Conservation (phyloP, 2,329 filamentous ascomycete species). For the Coniochaeta sp. region DNA sequence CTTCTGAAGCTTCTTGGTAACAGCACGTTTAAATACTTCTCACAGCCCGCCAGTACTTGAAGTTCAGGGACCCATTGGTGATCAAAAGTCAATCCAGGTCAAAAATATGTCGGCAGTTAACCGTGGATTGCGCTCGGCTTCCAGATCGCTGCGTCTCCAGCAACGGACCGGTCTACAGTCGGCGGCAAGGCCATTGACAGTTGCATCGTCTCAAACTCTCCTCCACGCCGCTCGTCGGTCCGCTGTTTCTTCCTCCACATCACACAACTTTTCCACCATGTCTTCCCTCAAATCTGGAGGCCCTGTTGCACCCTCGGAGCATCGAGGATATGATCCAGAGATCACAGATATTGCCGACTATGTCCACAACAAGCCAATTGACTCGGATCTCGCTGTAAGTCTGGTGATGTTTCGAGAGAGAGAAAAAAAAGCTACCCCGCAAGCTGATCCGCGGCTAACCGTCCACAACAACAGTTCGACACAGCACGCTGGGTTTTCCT, state of each 20-base stretch:
- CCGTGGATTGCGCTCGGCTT: constrained; percentile 45
- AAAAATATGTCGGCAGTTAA: constrained; percentile 44
- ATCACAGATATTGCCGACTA: constrained; percentile 94
- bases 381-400: constrained; percentile 86
- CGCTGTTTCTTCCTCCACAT: constrained; percentile 25
- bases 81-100: constrained; percentile 6
- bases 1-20: neutral
- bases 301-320: constrained; percentile 36
- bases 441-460: constrained; percentile 10
- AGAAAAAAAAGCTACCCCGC: neutral
- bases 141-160: constrained; percentile 44
- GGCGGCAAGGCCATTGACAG: constrained; percentile 26
- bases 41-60: neutral
- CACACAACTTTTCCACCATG: constrained; percentile 34
- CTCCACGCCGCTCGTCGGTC: constrained; percentile 22
- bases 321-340: constrained; percentile 75
- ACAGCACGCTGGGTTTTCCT: constrained; percentile 95
- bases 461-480: constrained; percentile 58
- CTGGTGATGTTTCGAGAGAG: constrained; percentile 10
- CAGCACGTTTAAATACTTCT: neutral
- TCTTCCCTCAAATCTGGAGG: constrained; percentile 38
- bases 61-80: constrained; percentile 11
- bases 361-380: constrained; percentile 83
- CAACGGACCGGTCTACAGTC: constrained; percentile 27
- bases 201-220: constrained; percentile 20